A percentile compares a stretch with the other conserved stretches of the same genome.
phyloP scores from a whole-genome alignment of 2,329 filamentous ascomycete species.

The Xylaria sp. region DNA sequence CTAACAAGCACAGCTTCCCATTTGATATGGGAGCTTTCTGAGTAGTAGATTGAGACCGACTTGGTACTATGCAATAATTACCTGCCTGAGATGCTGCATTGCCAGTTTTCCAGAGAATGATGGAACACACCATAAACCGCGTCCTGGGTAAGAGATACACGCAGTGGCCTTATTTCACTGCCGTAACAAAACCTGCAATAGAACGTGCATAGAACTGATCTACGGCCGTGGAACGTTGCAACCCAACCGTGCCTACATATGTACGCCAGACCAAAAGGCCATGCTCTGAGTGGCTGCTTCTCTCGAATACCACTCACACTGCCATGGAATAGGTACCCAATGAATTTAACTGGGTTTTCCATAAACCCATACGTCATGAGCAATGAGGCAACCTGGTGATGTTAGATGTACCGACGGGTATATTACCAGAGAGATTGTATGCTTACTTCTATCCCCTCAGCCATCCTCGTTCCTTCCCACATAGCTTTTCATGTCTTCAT shows the following conservation, averaged over 20 bases:
- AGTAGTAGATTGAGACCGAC: constrained; percentile 1
- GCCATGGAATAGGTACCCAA: neutral
- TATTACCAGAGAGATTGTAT: constrained; percentile 5
- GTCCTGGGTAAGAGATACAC: neutral
- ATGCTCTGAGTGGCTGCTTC: constrained; percentile 13
- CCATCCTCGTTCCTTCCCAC: neutral
- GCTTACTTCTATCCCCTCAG: neutral
- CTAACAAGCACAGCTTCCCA: neutral
- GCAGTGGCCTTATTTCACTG: constrained; percentile 2
- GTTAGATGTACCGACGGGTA: constrained; percentile 9
- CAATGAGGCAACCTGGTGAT: constrained; percentile 6
- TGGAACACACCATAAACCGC: constrained; percentile 3
- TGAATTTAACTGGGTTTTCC: constrained; percentile 7
- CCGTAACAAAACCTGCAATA: constrained; percentile 18
- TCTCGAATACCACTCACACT: constrained; percentile 17
- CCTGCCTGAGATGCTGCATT: neutral
- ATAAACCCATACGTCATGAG: constrained; percentile 17
- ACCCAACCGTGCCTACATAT: constrained; percentile 1
- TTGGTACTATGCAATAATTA: neutral
- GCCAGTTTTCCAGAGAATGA: neutral
- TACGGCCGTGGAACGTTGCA: constrained; percentile 1
- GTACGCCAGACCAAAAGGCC: neutral
- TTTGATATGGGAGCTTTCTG: neutral
- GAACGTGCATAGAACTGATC: constrained; percentile 10
- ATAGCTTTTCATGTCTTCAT: neutral